Evolutionary conservation across 208 protist genomes (phyloP), one percentile per base, ranked within the genome.

Genomic region (Crithidia thermophila): DNA sequence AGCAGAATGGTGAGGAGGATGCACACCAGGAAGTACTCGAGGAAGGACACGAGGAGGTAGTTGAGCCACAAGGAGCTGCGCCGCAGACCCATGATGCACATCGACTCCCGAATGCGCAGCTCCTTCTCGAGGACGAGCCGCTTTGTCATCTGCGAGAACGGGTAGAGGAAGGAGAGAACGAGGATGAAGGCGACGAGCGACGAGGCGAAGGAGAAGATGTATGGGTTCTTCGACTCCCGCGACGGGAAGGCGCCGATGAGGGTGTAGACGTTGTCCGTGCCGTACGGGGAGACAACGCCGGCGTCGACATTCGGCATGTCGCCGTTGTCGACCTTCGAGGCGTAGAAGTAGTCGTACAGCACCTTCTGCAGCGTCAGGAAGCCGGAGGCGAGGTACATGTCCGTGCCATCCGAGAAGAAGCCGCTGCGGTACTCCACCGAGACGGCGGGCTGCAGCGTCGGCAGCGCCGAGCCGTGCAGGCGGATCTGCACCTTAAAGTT

Each of bases 41-140:
- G 52, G 37, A 81, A 63, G 67, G 79, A 75, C 40, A 90, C 57
- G 27, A 95, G 10, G 27, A 85, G 57, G 77, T 77, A 93, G 21
- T 73, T 57, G 16, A 82, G 14, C 64, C 88, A 92, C 57, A 90
- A 68, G 39, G 77, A 65, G 23, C 49, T 30, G 71, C 85, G 62
- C 27, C 62, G 61, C 33, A 96, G 73, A 8, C 90, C 90, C 90
- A 95, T 95, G 64, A 95, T 94, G 37, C 88, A 75, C 75, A 94
- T 82, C 21, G 83, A 82, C 58, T 95, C 83, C 20, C 84, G 81
- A 10, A 95, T 77, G 42, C 79, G 81, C 43, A 91, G 57, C 58
- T 95, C 90, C 70, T 95, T 95, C 57, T 95, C 87, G 37, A 87
- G 30, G n/a, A 95, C 89, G 36, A 95, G 67, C n/a, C 82, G 82